phyloP scores from a whole-genome alignment of 176 grass and related monocot species.

The Carex littledalei region DNA sequence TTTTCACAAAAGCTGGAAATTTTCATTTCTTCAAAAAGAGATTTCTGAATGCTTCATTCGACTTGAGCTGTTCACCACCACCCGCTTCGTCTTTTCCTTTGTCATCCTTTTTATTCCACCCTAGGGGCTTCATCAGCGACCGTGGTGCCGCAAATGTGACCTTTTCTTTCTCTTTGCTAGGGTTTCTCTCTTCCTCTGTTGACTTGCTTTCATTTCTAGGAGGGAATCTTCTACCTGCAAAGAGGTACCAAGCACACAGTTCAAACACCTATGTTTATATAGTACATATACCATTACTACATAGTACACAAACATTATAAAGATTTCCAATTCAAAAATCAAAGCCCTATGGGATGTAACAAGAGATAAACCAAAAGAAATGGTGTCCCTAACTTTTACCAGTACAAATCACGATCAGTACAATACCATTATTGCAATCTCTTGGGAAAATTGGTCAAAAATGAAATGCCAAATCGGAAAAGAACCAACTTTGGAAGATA shows the following conservation, averaged over 20 bases:
- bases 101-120: constrained; percentile 49
- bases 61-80: constrained; percentile 57
- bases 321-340: not conserved
- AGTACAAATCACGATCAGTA: not conserved
- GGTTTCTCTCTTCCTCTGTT: not conserved
- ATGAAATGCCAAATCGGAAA: not conserved
- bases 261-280: not conserved
- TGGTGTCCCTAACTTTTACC: not conserved
- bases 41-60: constrained; percentile 86
- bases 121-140: constrained; percentile 61
- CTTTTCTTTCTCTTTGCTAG: constrained; percentile 39
- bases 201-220: constrained; percentile 34
- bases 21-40: constrained; percentile 79
- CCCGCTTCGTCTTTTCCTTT: constrained; percentile 21
- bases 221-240: constrained; percentile 27
- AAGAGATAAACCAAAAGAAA: not conserved
- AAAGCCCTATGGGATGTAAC: not conserved
- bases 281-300: not conserved
- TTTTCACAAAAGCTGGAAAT: not conserved
- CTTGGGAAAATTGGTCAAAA: not conserved
- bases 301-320: not conserved
- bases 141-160: constrained; percentile 64
- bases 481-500: not conserved
- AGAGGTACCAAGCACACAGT: not conserved
- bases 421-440: not conserved